Evolutionary conservation across 208 protist genomes (phyloP).

Genomic region (Zelonia costaricensis): DNA sequence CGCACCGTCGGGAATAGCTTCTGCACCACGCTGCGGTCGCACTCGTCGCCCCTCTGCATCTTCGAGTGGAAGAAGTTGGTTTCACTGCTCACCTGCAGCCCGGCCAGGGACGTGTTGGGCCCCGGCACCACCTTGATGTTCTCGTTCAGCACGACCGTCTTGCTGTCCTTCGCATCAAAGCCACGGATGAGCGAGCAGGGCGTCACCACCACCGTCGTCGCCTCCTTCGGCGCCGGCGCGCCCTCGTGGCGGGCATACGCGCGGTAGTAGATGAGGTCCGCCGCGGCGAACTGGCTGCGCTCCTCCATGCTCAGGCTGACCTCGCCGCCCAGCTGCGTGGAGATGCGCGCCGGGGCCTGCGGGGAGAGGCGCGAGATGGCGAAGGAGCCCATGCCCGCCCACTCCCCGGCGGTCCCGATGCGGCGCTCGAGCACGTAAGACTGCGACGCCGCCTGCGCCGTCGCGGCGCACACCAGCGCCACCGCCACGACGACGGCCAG

Average conservation of each 20-base stretch:
- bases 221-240: constrained; percentile 11
- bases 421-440: constrained; percentile 74
- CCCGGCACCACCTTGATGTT: constrained; percentile 61
- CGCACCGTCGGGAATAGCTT: constrained; percentile 81
- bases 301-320: constrained; percentile 30
- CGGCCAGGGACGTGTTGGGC: constrained; percentile 45
- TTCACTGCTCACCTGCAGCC: constrained; percentile 73
- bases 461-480: constrained; percentile 5
- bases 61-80: constrained; percentile 90
- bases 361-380: constrained; percentile 49
- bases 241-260: constrained; percentile 31
- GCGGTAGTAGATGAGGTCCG: constrained; percentile 77
- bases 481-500: constrained; percentile 23
- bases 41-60: constrained; percentile 83
- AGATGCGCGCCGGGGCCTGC: constrained; percentile 50
- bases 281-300: constrained; percentile 46
- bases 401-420: constrained; percentile 46
- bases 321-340: constrained; percentile 25
- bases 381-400: constrained; percentile 53
- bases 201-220: constrained; percentile 54
- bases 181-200: constrained; percentile 85
- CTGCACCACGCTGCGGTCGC: constrained; percentile 76
- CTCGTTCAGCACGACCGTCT: constrained; percentile 75
- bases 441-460: constrained; percentile 40
- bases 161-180: constrained; percentile 79